phyloP scores from a whole-genome alignment of 306 rosid genomes.

The Luffa aegyptiaca region DNA sequence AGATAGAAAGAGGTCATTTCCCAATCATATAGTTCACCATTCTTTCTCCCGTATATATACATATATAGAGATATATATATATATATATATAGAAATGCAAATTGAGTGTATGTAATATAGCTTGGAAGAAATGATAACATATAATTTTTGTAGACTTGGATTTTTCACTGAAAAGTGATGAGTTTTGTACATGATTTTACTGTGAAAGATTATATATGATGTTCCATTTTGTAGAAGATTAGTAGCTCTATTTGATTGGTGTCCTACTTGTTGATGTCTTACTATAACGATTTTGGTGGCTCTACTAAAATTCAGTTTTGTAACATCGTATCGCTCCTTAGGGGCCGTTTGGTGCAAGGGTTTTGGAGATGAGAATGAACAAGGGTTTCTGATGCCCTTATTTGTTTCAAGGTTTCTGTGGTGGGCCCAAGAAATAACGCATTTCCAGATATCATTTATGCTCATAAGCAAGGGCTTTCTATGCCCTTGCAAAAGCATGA shows the following conservation, averaged over 20 bases:
- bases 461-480: too few species aligned
- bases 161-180: neutral
- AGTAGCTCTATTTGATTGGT: neutral
- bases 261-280: neutral
- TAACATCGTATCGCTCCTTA: neutral
- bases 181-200: conserved; percentile 3
- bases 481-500: too few species aligned
- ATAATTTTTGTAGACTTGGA: conserved; percentile 3
- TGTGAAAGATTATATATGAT: neutral
- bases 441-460: too few species aligned
- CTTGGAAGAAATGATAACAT: neutral
- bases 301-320: neutral
- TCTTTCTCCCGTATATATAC: neutral
- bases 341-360: too few species aligned
- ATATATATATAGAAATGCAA: neutral
- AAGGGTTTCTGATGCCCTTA: too few species aligned
- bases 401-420: too few species aligned
- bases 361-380: too few species aligned
- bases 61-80: neutral
- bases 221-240: neutral
- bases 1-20: neutral
- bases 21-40: neutral
- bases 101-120: conserved; percentile 9
- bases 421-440: too few species aligned
- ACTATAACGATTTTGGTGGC: neutral